These are phyloP conservation scores for Suillus clintonianus DNA, from an alignment of 768 basidiomycete genomes.

Conservation along the genomic window DNA sequence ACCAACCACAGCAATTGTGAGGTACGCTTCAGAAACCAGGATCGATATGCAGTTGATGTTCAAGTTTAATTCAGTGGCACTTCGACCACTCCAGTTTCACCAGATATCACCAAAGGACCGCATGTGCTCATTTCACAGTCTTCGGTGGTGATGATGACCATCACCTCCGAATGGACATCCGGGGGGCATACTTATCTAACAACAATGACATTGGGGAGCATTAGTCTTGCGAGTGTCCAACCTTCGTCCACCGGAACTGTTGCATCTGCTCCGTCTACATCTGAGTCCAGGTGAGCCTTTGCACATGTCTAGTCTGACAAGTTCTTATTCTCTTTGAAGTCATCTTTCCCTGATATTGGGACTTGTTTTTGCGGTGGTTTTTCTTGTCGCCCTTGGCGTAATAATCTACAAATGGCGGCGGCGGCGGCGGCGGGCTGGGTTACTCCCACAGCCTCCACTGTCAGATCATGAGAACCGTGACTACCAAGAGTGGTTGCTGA, in stretches of 20 bases:
- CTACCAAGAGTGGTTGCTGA: neutral
- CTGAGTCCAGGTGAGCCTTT: slow-evolving; percentile 11
- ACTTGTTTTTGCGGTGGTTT: slow-evolving; percentile 8
- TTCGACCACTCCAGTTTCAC: neutral
- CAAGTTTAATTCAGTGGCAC: neutral
- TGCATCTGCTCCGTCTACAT: neutral
- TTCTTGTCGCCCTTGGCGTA: slow-evolving; percentile 8
- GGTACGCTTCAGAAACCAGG: slow-evolving; percentile 9
- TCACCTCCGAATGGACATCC: slow-evolving; percentile 1
- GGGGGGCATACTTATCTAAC: slow-evolving; percentile 2
- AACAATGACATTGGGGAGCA: slow-evolving; percentile 8
- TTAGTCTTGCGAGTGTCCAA: neutral
- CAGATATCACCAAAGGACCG: neutral
- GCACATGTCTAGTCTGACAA: neutral
- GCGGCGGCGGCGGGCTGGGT: neutral
- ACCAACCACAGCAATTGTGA: neutral
- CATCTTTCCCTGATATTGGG: slow-evolving; percentile 13
- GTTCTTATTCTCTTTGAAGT: slow-evolving; percentile 7
- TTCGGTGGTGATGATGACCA: neutral
- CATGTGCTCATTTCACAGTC: slow-evolving; percentile 3
- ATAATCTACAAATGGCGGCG: slow-evolving; percentile 8
- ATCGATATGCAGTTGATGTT: neutral
- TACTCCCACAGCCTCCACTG: neutral
- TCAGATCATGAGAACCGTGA: neutral
- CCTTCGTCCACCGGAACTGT: slow-evolving; percentile 7